These are phyloP conservation scores for Xerocomus potaroensis DNA, from an alignment of 768 basidiomycete species.

Conservation along the genomic window DNA sequence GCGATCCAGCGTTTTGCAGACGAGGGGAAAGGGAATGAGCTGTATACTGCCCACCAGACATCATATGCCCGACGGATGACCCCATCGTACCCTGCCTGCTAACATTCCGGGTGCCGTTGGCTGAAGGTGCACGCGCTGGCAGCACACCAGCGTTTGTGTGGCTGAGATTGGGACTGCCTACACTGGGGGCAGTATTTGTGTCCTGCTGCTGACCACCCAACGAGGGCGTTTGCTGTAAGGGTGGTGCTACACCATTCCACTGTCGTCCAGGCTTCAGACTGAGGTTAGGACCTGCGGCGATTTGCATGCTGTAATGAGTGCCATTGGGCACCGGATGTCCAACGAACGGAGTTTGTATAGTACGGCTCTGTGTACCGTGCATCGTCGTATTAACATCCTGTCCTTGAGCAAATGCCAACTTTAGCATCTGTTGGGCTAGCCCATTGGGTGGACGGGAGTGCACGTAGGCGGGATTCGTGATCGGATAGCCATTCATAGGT, in stretches of 20 bases:
- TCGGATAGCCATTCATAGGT: constrained; percentile 37
- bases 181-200: constrained; percentile 23
- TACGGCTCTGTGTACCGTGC: constrained; percentile 33
- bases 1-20: constrained; percentile 41
- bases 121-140: constrained; percentile 49
- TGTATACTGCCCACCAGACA: constrained; percentile 39
- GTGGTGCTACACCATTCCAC: constrained; percentile 31
- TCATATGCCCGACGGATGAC: constrained; percentile 24
- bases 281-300: constrained; percentile 23
- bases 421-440: constrained; percentile 58
- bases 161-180: constrained; percentile 31
- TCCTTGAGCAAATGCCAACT: constrained; percentile 47
- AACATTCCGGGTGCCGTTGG: constrained; percentile 50
- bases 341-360: constrained; percentile 32
- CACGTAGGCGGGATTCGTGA: constrained; percentile 34
- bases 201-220: constrained; percentile 24
- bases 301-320: constrained; percentile 29
- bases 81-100: constrained; percentile 28
- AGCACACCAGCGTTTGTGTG: constrained; percentile 36
- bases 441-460: constrained; percentile 36
- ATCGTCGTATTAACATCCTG: constrained; percentile 36
- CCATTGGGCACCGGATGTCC: constrained; percentile 29
- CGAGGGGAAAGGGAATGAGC: constrained; percentile 48
- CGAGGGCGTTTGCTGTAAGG: constrained; percentile 21
- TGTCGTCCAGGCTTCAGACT: constrained; percentile 38